Conservation (phyloP, 2,329 filamentous ascomycete species). For the Talaromyces sp. region DNA sequence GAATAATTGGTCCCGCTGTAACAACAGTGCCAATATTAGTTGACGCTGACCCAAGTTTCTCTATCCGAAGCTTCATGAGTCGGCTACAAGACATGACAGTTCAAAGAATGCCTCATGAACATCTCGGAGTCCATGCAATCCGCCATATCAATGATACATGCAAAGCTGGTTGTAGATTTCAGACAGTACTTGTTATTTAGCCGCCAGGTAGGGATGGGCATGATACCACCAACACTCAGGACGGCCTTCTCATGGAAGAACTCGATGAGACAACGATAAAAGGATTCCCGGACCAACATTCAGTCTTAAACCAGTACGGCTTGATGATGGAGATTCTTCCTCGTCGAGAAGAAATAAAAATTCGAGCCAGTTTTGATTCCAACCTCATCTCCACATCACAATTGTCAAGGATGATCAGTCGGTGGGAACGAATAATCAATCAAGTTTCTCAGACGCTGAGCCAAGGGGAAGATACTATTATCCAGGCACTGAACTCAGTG, state of each 20-base stretch:
- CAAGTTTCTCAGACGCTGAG: background rate
- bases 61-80: background rate
- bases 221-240: background rate
- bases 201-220: background rate
- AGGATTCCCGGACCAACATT: constrained; percentile 1
- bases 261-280: background rate
- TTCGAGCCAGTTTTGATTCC: background rate
- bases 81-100: background rate
- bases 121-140: constrained; percentile 44
- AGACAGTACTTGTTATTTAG: background rate
- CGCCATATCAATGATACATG: constrained; percentile 24
- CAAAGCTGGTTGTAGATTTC: background rate
- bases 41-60: background rate
- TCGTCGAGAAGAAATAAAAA: background rate
- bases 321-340: constrained; percentile 1
- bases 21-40: background rate
- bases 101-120: constrained; percentile 50
- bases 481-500: background rate
- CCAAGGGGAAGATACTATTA: background rate
- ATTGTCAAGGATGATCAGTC: background rate
- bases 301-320: constrained; percentile 1
- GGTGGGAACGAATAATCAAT: background rate
- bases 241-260: background rate
- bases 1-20: background rate
- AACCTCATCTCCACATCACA: background rate